Conservation (phyloP, 805 yeast genomes). For the Schizosaccharomyces osmophilus region DNA sequence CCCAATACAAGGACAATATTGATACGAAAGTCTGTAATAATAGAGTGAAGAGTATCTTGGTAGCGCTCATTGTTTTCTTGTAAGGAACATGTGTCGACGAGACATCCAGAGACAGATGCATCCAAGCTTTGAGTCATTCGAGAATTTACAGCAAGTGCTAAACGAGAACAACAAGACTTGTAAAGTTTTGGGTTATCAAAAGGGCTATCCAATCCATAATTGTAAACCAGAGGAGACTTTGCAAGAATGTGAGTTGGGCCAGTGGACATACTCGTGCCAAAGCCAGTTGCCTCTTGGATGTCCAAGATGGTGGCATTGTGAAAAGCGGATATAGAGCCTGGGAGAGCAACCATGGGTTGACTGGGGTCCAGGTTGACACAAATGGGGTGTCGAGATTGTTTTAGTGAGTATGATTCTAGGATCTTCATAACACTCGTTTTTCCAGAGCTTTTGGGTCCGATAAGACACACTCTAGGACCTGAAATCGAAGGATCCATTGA, state of each 20-base stretch:
- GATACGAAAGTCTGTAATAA: slow-evolving; percentile 28
- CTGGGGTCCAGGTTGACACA: slow-evolving; percentile 58
- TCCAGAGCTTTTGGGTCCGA: slow-evolving; percentile 56
- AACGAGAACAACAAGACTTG: slow-evolving; percentile 22
- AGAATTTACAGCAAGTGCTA: slow-evolving; percentile 23
- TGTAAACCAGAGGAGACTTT: slow-evolving; percentile 68
- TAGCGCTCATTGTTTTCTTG: slow-evolving; percentile 23
- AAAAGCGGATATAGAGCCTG: slow-evolving; percentile 60
- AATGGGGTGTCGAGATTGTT: slow-evolving; percentile 41
- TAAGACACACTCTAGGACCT: slow-evolving; percentile 35
- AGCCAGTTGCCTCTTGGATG: slow-evolving; percentile 27
- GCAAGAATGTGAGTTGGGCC: slow-evolving; percentile 37
- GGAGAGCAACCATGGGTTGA: slow-evolving; percentile 45
- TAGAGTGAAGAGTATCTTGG: slow-evolving; percentile 23
- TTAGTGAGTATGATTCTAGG: slow-evolving; percentile 50
- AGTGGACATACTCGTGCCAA: slow-evolving; percentile 58
- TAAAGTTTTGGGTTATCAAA: slow-evolving; percentile 33
- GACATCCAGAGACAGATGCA: slow-evolving; percentile 22
- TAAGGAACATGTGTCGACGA: slow-evolving; percentile 55
- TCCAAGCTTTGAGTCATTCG: slow-evolving; percentile 27
- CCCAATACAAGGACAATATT: slow-evolving; percentile 47
- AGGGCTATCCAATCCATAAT: slow-evolving; percentile 44
- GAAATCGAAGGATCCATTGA: background rate
- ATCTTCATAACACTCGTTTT: slow-evolving; percentile 53
- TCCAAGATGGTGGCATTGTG: slow-evolving; percentile 63